These are phyloP conservation scores for Chloris gayana DNA, from an alignment of 176 grass and related monocot genomes.

Conservation along the genomic window DNA sequence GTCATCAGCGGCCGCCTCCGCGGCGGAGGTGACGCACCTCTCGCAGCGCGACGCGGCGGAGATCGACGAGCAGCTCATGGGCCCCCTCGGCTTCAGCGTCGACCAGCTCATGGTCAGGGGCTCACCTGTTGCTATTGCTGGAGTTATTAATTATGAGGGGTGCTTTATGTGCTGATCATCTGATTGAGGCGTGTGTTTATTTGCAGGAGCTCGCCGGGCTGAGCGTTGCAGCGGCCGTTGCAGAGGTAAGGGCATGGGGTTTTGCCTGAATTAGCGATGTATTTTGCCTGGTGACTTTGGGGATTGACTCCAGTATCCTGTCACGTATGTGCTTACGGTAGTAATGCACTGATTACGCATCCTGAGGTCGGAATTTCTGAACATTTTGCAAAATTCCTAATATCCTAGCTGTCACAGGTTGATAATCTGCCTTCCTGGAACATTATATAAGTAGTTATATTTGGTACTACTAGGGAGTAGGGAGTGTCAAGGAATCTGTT, in stretches of 20 bases:
- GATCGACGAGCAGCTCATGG: slow-evolving; percentile 96
- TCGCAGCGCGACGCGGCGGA: slow-evolving; percentile 65
- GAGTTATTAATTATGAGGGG: not conserved
- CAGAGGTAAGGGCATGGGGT: slow-evolving; percentile 52
- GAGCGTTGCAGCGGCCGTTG: slow-evolving; percentile 67
- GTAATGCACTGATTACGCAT: not conserved
- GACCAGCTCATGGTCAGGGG: slow-evolving; percentile 84
- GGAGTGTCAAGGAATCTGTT: not conserved
- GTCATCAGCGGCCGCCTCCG: slow-evolving; percentile 17
- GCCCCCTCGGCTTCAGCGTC: slow-evolving; percentile 75
- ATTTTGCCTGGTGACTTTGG: not conserved
- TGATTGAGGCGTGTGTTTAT: not conserved
- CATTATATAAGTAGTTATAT: not conserved
- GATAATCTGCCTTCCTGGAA: not conserved
- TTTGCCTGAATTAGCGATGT: not conserved
- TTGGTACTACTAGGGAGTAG: not conserved
- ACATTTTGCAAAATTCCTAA: not conserved
- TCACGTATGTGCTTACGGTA: not conserved
- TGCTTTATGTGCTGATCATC: not conserved
- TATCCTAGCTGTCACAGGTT: not conserved
- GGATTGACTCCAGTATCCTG: not conserved
- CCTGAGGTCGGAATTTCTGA: not conserved
- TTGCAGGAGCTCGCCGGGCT: slow-evolving; percentile 87
- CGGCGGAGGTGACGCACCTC: slow-evolving; percentile 61
- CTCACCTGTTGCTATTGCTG: not conserved